Base-by-base conservation (phyloP, 805 yeast genomes). In the Candida chilensis region DNA sequence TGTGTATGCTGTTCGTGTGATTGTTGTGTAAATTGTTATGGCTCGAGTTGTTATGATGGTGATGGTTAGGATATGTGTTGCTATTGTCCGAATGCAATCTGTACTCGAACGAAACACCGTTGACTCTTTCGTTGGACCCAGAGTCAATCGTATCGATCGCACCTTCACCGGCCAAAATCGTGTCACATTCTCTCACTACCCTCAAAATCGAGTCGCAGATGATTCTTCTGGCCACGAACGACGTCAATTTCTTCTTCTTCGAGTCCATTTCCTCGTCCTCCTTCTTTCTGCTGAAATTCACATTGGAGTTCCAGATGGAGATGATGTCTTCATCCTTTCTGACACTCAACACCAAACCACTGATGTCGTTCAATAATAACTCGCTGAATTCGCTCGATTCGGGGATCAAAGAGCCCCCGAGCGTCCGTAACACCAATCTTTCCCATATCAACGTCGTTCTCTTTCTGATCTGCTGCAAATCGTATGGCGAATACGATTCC, bases 261-360 rank as follows among this genome's bases (percentile, higher is more conserved):
- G 12, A 14, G 10, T 25, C 20, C 25, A 12, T 10, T 28, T 45
- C 45, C 17, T 44, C 53, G 4, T 35, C 43, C 21, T 37, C 45
- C 29, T 42, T 42, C 30, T 42, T 47, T 30, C 47, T 44, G 22
- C 47, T 37, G 33, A 58, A 57, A 30, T 58, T 57, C 25, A 60
- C 42, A 41, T 70, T 69, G 14, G 69, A 61, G 50, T 75, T 77
- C 86, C 86, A 78, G 29, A 78, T 59, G 33, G 72, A 58, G 32
- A 78, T 57, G 21, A 74, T 66, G 40, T 71, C 76, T 36, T 74
- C 81, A 36, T 73, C 78, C 20, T 65, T 62, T 28, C 82, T 62
- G 11, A 72, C 67, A 44, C 78, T 67, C 32, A 77, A 57, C 13
- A 72, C 79, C 20, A 76, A 45, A 7, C 86, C 86, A 32, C 68